Conservation (phyloP, 2,329 filamentous ascomycete species). For the Passalora sequoiae region DNA sequence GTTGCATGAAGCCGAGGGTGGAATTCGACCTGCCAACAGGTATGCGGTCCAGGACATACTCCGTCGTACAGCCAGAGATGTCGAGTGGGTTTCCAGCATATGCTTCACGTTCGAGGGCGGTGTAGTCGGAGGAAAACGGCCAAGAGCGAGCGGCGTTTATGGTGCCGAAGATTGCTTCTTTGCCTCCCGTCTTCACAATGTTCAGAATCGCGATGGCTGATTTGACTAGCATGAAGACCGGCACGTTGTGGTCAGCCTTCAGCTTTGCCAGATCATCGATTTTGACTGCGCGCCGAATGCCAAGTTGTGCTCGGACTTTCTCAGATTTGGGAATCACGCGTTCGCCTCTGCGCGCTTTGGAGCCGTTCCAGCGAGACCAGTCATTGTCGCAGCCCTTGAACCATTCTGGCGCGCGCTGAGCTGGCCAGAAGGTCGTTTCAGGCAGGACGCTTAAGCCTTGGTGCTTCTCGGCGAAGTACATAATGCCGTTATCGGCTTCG, state of each 20-base stretch:
- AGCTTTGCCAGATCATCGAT: slow-evolving; percentile 27
- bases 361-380: slow-evolving; percentile 28
- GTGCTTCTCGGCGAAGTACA: slow-evolving; percentile 30
- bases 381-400: slow-evolving; percentile 31
- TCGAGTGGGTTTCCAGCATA: slow-evolving; percentile 31
- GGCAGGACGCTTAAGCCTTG: slow-evolving; percentile 25
- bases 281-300: slow-evolving; percentile 27
- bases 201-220: slow-evolving; percentile 31
- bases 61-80: slow-evolving; percentile 34
- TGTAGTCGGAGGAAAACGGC: slow-evolving; percentile 32
- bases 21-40: slow-evolving; percentile 23
- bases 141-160: slow-evolving; percentile 33
- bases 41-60: slow-evolving; percentile 33
- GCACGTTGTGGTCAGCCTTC: slow-evolving; percentile 30
- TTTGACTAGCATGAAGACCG: slow-evolving; percentile 34
- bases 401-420: slow-evolving; percentile 30
- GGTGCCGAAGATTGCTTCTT: slow-evolving; percentile 32
- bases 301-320: slow-evolving; percentile 29
- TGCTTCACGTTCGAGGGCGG: slow-evolving; percentile 25
- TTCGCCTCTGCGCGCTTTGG: slow-evolving; percentile 25
- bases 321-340: slow-evolving; percentile 18
- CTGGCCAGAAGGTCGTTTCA: slow-evolving; percentile 28
- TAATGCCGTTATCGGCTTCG: slow-evolving; percentile 28
- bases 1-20: slow-evolving; percentile 29
- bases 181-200: slow-evolving; percentile 26